Base-by-base conservation (phyloP, 1,284 basidiomycete species). In the Phylloporus sp. region DNA sequence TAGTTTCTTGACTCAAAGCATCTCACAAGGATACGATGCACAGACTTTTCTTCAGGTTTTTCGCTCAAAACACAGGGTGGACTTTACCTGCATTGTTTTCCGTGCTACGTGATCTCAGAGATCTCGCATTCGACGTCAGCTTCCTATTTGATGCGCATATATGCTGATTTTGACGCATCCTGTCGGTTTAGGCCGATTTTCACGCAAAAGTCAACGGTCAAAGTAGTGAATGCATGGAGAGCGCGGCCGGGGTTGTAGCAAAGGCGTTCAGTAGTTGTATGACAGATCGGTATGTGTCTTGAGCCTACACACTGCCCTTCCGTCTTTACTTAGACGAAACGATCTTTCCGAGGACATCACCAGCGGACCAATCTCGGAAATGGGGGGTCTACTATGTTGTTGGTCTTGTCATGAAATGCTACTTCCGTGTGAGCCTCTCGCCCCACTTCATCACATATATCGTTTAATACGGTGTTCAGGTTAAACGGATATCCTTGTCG, bases 331-430 rank as follows among this genome's bases (percentile, higher is more conserved):
- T 32, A 69, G 56, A 57, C 27, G 41, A 49, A 29, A 47, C 45
- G 25, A 66, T 47, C 68, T 27, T 57, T 71, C 69, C 12, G 10
- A 90, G 92, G 73, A 85, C 81, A 65, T 93, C 91, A 65, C 87
- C 91, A 66, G 84, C 89, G 35, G 83, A 86, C 4, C 89, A 93
- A 77, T 95, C 94, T n/a, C 85, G 95, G 64, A 95, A 96, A 81
- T 96, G 91, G 91, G 97, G 97, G 4, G 90, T 96, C 0, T 99
- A 99, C 81, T 95, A 96, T 74, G 88, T 98, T n/a, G 96, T 97
- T 1, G 93, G 93, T 11, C 83, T 98, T 68, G 91, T 96, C 49
- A 85, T 99, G 80, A 98, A 98, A 79, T 94, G 91, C 62, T 99
- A 99, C 82, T 98, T 99, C 85, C 91, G 92, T 75, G 96, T 92